These are phyloP conservation scores for Gamsiella multidivaricata DNA, from an alignment of 192 early-diverging fungal genomes.

Conservation along the genomic window DNA sequence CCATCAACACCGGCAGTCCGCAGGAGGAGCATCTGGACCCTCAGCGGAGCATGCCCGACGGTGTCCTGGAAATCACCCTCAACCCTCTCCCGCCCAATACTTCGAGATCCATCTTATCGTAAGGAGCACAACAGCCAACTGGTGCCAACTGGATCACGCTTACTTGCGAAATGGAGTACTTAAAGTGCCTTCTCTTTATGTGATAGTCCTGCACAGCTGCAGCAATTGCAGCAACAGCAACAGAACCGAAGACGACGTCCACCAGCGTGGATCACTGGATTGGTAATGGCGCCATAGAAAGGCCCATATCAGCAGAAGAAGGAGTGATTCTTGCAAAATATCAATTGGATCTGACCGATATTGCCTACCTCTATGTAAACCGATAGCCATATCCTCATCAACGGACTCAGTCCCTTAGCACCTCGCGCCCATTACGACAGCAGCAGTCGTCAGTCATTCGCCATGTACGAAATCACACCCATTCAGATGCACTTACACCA, in stretches of 20 bases:
- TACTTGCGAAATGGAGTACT: too few relatives aligned
- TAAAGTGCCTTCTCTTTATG: too few relatives aligned
- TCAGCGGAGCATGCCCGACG: too few relatives aligned
- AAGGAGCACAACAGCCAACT: too few relatives aligned
- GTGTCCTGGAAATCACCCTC: too few relatives aligned
- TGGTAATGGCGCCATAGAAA: conserved; percentile 18
- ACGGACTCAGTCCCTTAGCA: conserved; percentile 23
- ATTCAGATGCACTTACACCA: conserved; percentile 8
- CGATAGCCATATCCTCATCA: conserved; percentile 39
- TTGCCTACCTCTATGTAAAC: background rate
- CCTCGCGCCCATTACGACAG: conserved; percentile 4
- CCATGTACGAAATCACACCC: conserved; percentile 29
- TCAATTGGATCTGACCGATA: background rate
- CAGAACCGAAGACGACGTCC: conserved; percentile 24
- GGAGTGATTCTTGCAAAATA: background rate
- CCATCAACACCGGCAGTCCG: too few relatives aligned
- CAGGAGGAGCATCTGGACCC: too few relatives aligned
- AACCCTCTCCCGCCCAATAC: too few relatives aligned
- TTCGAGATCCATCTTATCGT: too few relatives aligned
- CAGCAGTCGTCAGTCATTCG: conserved; percentile 42
- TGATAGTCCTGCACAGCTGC: too few relatives aligned
- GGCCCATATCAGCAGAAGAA: background rate
- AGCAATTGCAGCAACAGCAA: conserved; percentile 1
- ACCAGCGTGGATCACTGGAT: conserved; percentile 4
- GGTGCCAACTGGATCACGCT: too few relatives aligned